phyloP scores from a whole-genome alignment of 225 moss, liverwort and hornwort species.

The Rhytidiadelphus loreus region DNA sequence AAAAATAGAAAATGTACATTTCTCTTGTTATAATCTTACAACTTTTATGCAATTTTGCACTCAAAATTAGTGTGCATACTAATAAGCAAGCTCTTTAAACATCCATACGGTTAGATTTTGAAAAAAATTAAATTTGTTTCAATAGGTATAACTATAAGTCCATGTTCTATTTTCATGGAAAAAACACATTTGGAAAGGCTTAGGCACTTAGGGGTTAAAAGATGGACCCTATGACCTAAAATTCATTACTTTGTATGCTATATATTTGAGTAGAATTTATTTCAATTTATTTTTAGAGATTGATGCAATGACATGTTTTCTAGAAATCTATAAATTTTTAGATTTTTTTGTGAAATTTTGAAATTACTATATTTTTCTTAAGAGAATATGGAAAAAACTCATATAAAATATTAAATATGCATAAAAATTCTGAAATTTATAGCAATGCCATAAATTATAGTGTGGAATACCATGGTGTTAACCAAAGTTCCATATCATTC shows the following conservation, averaged over 20 bases:
- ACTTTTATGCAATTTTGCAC: no score
- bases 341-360: no score
- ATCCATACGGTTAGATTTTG: no score
- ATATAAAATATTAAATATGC: background rate
- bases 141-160: no score
- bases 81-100: no score
- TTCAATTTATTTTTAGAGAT: background rate
- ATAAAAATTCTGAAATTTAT: background rate
- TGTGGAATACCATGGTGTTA: fast-evolving
- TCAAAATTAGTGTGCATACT: no score
- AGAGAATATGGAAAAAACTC: background rate
- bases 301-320: background rate
- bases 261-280: background rate
- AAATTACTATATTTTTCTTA: background rate
- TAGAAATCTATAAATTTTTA: background rate
- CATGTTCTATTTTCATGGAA: no score
- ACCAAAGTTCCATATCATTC: fast-evolving
- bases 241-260: background rate
- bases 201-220: no score
- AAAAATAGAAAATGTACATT: no score
- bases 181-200: no score
- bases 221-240: background rate
- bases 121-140: no score
- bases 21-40: no score
- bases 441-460: background rate